Conservation (phyloP, 768 basidiomycete genomes). For the Auricularia sp. region DNA sequence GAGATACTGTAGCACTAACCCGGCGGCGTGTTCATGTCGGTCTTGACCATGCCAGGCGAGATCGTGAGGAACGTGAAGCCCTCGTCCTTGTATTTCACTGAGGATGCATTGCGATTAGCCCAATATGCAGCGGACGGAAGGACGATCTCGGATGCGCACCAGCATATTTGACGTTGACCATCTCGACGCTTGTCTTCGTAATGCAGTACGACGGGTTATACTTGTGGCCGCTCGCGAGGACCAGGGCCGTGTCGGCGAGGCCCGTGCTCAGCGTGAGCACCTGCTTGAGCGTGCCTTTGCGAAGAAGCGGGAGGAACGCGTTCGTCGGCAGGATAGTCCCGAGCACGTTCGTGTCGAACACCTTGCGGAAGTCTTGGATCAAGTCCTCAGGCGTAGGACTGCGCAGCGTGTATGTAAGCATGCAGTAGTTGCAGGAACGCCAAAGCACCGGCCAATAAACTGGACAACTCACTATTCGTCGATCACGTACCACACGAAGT, state of each 20-base stretch:
- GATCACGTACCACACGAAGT: no score
- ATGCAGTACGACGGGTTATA: slow-evolving; percentile 21
- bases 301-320: slow-evolving; percentile 31
- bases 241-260: slow-evolving; percentile 21
- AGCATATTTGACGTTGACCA: background rate
- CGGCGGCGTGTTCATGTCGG: slow-evolving; percentile 19
- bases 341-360: slow-evolving; percentile 25
- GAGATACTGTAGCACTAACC: background rate
- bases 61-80: slow-evolving; percentile 29
- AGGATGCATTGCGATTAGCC: slow-evolving; percentile 22
- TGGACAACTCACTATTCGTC: background rate
- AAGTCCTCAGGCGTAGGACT: background rate
- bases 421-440: slow-evolving; percentile 4
- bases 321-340: slow-evolving; percentile 28
- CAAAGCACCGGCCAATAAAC: slow-evolving; percentile 1
- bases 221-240: slow-evolving; percentile 9
- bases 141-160: no score
- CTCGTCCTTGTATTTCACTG: slow-evolving; percentile 27
- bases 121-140: slow-evolving; percentile 13
- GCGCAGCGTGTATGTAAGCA: no score
- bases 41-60: slow-evolving; percentile 21
- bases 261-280: slow-evolving; percentile 26
- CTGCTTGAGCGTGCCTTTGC: slow-evolving; percentile 18
- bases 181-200: slow-evolving; percentile 13
- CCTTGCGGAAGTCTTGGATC: background rate